phyloP scores from a whole-genome alignment of 257 asterid species.

The Cordia subcordata region DNA sequence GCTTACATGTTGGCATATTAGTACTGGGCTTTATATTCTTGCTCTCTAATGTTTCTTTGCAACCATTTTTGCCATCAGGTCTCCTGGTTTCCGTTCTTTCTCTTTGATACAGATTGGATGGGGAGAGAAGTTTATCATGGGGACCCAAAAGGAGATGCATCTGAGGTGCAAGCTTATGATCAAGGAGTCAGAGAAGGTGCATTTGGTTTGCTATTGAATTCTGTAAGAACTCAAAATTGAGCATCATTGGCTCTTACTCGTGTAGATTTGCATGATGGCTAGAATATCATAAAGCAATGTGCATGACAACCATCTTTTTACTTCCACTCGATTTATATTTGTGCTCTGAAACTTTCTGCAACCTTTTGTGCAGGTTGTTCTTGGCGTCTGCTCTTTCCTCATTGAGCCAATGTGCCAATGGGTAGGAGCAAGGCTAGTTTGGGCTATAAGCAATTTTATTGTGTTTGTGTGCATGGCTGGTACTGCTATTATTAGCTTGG shows the following conservation, averaged over 20 bases:
- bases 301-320: neutral
- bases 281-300: neutral
- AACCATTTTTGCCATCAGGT: slow-evolving; percentile 38
- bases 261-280: slow-evolving; percentile 11
- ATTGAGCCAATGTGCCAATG: slow-evolving; percentile 83
- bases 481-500: slow-evolving; percentile 76
- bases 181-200: slow-evolving; percentile 99
- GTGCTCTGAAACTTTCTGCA: neutral
- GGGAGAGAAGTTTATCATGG: slow-evolving; percentile 99
- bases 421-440: slow-evolving; percentile 80
- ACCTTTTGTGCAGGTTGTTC: slow-evolving; percentile 62
- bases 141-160: slow-evolving; percentile 76
- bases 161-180: slow-evolving; percentile 70
- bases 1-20: neutral
- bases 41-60: neutral
- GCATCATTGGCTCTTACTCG: slow-evolving; percentile 23
- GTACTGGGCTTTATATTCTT: neutral
- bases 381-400: slow-evolving; percentile 78
- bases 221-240: slow-evolving; percentile 86
- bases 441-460: slow-evolving; percentile 85
- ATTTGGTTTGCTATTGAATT: slow-evolving; percentile 99
- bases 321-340: slow-evolving; percentile 4
- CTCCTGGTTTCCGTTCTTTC: slow-evolving; percentile 99
- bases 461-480: slow-evolving; percentile 88
- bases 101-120: slow-evolving; percentile 99